Base-by-base conservation (phyloP, 768 basidiomycete genomes). In the Boletus rex-veris region DNA sequence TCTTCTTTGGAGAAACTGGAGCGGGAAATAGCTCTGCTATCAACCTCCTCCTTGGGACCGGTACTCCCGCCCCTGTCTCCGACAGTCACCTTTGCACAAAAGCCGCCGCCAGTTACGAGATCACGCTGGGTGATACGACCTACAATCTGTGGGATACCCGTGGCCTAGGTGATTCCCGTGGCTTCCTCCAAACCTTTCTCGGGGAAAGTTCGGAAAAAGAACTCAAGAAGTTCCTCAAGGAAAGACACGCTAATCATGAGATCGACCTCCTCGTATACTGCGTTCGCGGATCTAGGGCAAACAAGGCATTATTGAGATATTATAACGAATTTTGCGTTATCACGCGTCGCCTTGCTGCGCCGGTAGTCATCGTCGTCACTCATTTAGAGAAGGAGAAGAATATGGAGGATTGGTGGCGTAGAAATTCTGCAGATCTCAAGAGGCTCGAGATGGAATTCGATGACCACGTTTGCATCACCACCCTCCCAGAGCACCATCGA, bases 261-360 rank as follows among this genome's bases (percentile, higher is more conserved):
- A 59, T 78, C 19, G 70, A 65, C 61, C 73, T 78, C 39, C 71
- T 78, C 11, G 66, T 77, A 2, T 76, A 64, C 52, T 70, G 70
- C 50, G 64, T 75, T 57, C 70, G 65, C 8, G 72, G 66, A 5
- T 64, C 73, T 4, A 65, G 75, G 52, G 69, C 72, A 39, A 66
- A 58, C 30, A 53, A 64, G 14, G 57, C 65, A 3, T 52, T 58
- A 11, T 52, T 58, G 30, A 64, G 63, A 42, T 71, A 73, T 53
- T 77, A 74, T 57, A 51, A 61, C 14, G 54, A 63, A 7, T 70
- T 76, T 56, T 65, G 67, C 24, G 55, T 66, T n/a, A 65, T 69
- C 41, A 70, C 76, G 15, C 77, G 76, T 45, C 64, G 52, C 19
- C 49, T 64, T 33, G 54, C 57, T 26, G 76, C 74, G 16, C 77